phyloP scores from a whole-genome alignment of 2,329 filamentous ascomycete species.

The Phyllosticta citriasiana region DNA sequence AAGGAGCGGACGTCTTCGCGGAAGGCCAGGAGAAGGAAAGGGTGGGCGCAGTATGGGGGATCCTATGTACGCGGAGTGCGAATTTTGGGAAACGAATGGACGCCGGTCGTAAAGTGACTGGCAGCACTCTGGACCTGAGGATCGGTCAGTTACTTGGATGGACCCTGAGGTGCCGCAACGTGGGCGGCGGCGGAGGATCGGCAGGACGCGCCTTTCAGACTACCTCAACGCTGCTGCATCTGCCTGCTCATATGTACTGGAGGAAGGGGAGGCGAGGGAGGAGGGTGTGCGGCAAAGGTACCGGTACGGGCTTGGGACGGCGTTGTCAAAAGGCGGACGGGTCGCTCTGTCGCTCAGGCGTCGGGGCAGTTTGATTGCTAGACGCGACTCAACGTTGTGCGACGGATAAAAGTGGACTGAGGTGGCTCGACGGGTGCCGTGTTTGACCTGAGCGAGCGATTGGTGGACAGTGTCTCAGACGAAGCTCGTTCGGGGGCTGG shows the following conservation, averaged over 20 bases:
- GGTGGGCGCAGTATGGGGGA: constrained; percentile 25
- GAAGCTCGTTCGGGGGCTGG: constrained; percentile 8
- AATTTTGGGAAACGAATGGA: constrained; percentile 30
- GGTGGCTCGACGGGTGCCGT: constrained; percentile 9
- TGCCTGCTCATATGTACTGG: constrained; percentile 12
- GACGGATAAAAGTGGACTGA: constrained; percentile 12
- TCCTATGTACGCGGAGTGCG: constrained; percentile 12
- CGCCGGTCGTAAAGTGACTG: constrained; percentile 25
- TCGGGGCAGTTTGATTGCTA: constrained; percentile 10
- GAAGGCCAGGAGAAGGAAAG: constrained; percentile 17
- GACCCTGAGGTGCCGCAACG: constrained; percentile 9
- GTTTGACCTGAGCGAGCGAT: constrained; percentile 5
- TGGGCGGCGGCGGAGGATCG: constrained; percentile 10
- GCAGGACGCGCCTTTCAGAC: constrained; percentile 20
- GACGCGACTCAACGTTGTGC: constrained; percentile 10
- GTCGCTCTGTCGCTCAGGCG: constrained; percentile 3
- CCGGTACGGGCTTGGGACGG: not conserved
- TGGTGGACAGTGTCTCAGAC: constrained; percentile 6
- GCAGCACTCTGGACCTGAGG: constrained; percentile 14
- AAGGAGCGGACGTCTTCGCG: constrained; percentile 20
- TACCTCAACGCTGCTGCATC: constrained; percentile 25
- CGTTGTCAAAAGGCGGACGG: not conserved
- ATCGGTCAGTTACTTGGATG: constrained; percentile 2
- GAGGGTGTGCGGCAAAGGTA: not conserved
- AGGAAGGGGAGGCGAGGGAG: constrained; percentile 1